These are phyloP conservation scores for Tolypocladium pustulatum DNA, from an alignment of 2,329 filamentous ascomycete genomes.

Conservation along the genomic window DNA sequence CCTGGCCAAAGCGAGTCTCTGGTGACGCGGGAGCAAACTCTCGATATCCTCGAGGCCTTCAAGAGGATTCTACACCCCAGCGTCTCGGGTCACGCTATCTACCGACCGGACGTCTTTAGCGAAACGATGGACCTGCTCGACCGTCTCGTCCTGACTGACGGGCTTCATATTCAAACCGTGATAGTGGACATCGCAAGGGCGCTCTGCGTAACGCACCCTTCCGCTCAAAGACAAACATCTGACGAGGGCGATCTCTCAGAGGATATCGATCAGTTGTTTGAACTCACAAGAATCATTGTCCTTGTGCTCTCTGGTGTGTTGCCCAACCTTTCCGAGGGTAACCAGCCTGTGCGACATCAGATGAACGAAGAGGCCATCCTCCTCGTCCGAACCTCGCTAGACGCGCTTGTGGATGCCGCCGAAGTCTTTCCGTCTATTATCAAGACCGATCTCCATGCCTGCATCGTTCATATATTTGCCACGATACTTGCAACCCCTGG, in stretches of 20 bases:
- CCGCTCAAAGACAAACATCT: conserved; percentile 47
- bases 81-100: conserved; percentile 92
- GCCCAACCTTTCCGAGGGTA: conserved; percentile 65
- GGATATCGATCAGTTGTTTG: conserved; percentile 96
- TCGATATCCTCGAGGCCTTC: conserved; percentile 81
- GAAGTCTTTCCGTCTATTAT: conserved; percentile 95
- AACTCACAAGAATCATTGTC: conserved; percentile 91
- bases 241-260: conserved; percentile 78
- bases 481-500: conserved; percentile 76
- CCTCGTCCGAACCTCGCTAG: conserved; percentile 69
- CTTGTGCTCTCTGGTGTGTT: conserved; percentile 80
- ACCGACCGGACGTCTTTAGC: conserved; percentile 88
- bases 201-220: conserved; percentile 83
- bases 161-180: conserved; percentile 75
- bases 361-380: conserved; percentile 80
- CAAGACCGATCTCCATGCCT: conserved; percentile 90
- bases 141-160: conserved; percentile 83
- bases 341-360: conserved; percentile 57
- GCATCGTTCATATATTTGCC: conserved; percentile 92
- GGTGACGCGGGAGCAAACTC: conserved; percentile 64
- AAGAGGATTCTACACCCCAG: conserved; percentile 93
- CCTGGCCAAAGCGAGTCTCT: conserved; percentile 42
- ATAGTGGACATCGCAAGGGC: conserved; percentile 92
- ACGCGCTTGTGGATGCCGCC: conserved; percentile 85
- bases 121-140: conserved; percentile 96